These are phyloP conservation scores for Nakaseomyces sp. DNA, from an alignment of 1,139 yeast species.

Conservation along the genomic window DNA sequence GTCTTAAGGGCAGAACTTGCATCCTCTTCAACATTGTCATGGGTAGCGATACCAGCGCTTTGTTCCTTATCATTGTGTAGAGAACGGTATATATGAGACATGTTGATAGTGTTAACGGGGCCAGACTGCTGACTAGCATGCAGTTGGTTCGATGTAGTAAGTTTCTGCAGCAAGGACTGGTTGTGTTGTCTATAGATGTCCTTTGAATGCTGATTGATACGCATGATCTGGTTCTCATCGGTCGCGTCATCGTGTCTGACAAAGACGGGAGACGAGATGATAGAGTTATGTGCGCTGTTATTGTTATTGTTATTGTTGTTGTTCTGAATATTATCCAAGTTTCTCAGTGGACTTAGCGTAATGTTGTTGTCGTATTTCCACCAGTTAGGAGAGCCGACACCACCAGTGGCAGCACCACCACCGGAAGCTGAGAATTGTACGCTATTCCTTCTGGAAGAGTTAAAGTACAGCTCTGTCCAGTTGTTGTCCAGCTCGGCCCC, in stretches of 20 bases:
- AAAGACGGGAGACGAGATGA: constrained; percentile 5
- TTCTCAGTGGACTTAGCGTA: constrained; percentile 3
- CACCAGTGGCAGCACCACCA: not conserved
- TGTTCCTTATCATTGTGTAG: not conserved
- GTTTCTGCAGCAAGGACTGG: constrained; percentile 3
- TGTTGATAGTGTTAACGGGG: not conserved
- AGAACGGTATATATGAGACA: constrained; percentile 3
- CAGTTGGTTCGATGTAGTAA: not conserved
- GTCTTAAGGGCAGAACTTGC: constrained; percentile 7
- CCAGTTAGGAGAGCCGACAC: constrained; percentile 1
- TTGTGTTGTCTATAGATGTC: constrained; percentile 1
- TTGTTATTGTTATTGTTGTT: not conserved
- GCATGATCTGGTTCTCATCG: constrained; percentile 5
- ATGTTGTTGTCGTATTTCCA: constrained; percentile 2
- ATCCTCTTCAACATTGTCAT: constrained; percentile 5
- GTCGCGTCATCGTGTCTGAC: constrained; percentile 4
- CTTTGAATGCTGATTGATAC: constrained; percentile 4
- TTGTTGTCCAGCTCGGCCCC: constrained; percentile 4
- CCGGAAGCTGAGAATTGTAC: not conserved
- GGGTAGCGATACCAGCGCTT: constrained; percentile 3
- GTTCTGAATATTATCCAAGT: constrained; percentile 3
- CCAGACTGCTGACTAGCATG: constrained; percentile 1
- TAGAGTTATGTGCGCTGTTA: not conserved
- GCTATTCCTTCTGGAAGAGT: not conserved
- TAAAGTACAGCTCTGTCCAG: constrained; percentile 4